Evolutionary conservation across 805 yeast genomes (phyloP).

Genomic region (Candida qinlingensis): DNA sequence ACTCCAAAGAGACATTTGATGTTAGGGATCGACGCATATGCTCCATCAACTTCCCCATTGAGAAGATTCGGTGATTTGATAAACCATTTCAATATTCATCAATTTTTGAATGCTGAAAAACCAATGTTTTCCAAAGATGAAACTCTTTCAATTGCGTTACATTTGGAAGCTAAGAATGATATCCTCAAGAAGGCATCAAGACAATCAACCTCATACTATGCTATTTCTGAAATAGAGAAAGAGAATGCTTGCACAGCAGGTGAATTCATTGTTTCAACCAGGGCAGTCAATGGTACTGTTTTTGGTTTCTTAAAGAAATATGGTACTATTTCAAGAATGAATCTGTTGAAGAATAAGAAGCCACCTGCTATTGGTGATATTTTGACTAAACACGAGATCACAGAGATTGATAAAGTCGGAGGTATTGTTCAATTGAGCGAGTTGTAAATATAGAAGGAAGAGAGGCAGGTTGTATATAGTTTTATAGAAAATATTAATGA

Average conservation of each 20-base stretch:
- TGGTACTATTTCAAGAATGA: constrained; percentile 28
- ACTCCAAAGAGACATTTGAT: constrained; percentile 49
- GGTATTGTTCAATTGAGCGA: constrained; percentile 32
- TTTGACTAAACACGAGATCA: constrained; percentile 33
- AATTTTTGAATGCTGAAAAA: constrained; percentile 28
- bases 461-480: neutral
- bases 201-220: constrained; percentile 33
- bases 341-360: constrained; percentile 20
- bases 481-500: too few relatives aligned
- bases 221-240: constrained; percentile 25
- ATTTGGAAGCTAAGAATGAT: constrained; percentile 41
- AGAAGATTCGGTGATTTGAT: constrained; percentile 77
- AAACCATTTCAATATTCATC: constrained; percentile 71
- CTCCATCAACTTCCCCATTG: constrained; percentile 84
- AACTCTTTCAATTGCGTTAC: constrained; percentile 34
- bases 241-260: constrained; percentile 10
- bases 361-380: constrained; percentile 41
- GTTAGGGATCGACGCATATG: constrained; percentile 57
- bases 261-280: constrained; percentile 37
- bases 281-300: constrained; percentile 33
- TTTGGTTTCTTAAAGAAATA: constrained; percentile 27
- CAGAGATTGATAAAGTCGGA: constrained; percentile 39
- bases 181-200: constrained; percentile 28
- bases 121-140: constrained; percentile 29
- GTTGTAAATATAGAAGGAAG: constrained; percentile 2